Evolutionary conservation across 75 land plant species (phyloP).

Genomic region (Sequoia sempervirens): DNA sequence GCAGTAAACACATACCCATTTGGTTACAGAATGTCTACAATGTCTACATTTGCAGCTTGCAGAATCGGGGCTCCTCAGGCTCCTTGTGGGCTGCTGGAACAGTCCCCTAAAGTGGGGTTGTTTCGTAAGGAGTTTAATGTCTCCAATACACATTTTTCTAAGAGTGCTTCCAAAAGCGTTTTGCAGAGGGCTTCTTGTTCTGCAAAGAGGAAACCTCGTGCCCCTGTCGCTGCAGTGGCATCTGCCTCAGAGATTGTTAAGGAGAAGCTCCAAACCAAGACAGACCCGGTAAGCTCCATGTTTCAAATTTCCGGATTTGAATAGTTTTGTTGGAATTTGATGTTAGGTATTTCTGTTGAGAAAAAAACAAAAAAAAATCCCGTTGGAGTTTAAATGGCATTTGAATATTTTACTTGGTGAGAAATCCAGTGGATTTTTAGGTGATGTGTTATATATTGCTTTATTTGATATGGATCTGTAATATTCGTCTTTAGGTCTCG

Average conservation of each 20-base stretch:
- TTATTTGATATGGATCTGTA: neutral
- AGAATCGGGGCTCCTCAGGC: neutral
- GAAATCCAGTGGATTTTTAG: no score
- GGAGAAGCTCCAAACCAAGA: neutral
- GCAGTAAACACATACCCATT: neutral
- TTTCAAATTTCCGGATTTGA: neutral
- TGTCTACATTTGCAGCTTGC: neutral
- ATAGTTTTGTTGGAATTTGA: neutral
- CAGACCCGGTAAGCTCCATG: neutral
- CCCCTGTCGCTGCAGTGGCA: neutral
- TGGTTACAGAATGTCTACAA: neutral
- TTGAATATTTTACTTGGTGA: neutral
- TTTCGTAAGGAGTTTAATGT: neutral
- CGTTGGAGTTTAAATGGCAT: neutral
- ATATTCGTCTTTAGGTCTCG: neutral
- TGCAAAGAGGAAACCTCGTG: neutral
- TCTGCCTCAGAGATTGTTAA: neutral
- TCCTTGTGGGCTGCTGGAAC: conserved; percentile 1
- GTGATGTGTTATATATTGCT: no score
- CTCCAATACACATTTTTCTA: neutral
- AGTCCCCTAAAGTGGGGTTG: neutral
- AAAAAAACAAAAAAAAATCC: neutral
- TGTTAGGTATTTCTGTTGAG: neutral
- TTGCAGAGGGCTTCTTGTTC: neutral
- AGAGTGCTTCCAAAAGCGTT: neutral